These are phyloP conservation scores for Sclerospora graminicola DNA, from an alignment of 352 stramenopile genomes.

Conservation along the genomic window DNA sequence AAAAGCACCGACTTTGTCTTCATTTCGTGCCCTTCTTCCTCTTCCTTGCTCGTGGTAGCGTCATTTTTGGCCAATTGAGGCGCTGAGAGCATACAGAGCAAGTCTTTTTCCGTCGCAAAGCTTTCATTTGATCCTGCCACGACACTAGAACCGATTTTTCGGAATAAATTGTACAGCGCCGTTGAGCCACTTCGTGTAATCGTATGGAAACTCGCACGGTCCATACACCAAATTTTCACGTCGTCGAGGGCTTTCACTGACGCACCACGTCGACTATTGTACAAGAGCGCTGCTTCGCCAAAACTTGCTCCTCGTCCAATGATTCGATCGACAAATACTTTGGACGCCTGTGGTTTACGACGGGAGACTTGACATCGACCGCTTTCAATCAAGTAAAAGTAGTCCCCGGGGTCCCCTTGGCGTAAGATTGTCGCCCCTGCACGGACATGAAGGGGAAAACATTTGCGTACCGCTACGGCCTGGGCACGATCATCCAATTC, in stretches of 20 bases:
- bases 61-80: constrained; percentile 24
- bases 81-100: constrained; percentile 46
- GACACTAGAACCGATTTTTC: constrained; percentile 39
- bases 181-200: constrained; percentile 77
- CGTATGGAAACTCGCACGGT: constrained; percentile 72
- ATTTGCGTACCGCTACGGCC: constrained; percentile 71
- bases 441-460: constrained; percentile 60
- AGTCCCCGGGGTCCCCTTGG: constrained; percentile 74
- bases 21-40: not conserved
- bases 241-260: constrained; percentile 80
- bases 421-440: constrained; percentile 55
- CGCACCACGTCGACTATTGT: constrained; percentile 91
- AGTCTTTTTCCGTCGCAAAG: constrained; percentile 47
- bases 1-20: constrained; percentile 4
- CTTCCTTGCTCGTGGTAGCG: constrained; percentile 12
- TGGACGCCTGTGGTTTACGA: constrained; percentile 39
- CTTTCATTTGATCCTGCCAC: constrained; percentile 30
- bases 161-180: constrained; percentile 66
- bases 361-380: constrained; percentile 69
- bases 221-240: constrained; percentile 92
- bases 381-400: constrained; percentile 79
- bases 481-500: constrained; percentile 68
- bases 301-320: constrained; percentile 79
- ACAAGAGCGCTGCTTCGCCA: constrained; percentile 94
- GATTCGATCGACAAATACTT: constrained; percentile 54